A percentile compares a stretch with the other conserved stretches of the same genome.
phyloP scores from a whole-genome alignment of 371 early-diverging fungal genomes.

The Rhizopus sp. region DNA sequence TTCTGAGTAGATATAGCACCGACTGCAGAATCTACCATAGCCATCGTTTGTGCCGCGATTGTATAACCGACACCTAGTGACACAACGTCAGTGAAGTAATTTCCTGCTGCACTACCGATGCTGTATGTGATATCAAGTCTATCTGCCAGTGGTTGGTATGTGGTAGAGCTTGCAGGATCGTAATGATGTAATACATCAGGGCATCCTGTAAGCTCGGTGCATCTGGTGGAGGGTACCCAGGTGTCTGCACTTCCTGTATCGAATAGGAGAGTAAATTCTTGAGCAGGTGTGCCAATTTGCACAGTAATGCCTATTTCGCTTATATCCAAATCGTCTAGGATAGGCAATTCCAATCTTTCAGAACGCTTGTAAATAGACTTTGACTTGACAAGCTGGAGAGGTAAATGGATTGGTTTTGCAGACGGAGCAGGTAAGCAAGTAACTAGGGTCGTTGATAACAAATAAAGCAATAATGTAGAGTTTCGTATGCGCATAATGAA shows the following conservation, averaged over 20 bases:
- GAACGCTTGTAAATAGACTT: slow-evolving; percentile 4
- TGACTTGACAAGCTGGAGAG: background rate
- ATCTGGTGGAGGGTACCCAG: slow-evolving; percentile 36
- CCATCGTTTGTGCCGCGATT: slow-evolving; percentile 50
- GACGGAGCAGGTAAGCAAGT: background rate
- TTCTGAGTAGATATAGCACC: slow-evolving; percentile 28
- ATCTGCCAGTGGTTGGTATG: slow-evolving; percentile 41
- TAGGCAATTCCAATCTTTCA: slow-evolving; percentile 4
- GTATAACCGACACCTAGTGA: slow-evolving; percentile 40
- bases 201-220: slow-evolving; percentile 27
- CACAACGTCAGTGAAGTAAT: slow-evolving; percentile 56
- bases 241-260: slow-evolving; percentile 61
- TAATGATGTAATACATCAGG: slow-evolving; percentile 39
- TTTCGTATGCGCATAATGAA: background rate
- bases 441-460: background rate
- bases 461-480: background rate
- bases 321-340: slow-evolving; percentile 36
- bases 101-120: slow-evolving; percentile 59
- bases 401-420: slow-evolving; percentile 8
- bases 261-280: slow-evolving; percentile 60
- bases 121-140: slow-evolving; percentile 64
- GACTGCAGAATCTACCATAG: slow-evolving; percentile 13
- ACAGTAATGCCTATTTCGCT: slow-evolving; percentile 40
- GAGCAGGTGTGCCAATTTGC: slow-evolving; percentile 56
- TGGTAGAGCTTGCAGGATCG: slow-evolving; percentile 50